phyloP scores from a whole-genome alignment of 2,329 filamentous ascomycete genomes.

The Chaetomiaceae sp. region DNA sequence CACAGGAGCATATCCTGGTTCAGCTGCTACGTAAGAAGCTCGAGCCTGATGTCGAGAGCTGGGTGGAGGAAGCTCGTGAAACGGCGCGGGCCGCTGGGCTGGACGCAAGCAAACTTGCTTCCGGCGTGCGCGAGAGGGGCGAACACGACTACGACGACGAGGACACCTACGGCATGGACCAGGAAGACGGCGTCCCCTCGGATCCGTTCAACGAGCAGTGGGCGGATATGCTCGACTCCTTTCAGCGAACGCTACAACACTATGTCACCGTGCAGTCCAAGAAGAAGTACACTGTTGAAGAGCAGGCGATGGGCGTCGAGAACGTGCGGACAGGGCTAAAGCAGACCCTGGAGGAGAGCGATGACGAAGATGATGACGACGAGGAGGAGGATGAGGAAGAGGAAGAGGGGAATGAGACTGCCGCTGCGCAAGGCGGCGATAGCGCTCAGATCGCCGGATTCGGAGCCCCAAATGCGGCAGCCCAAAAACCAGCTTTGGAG shows the following conservation, averaged over 20 bases:
- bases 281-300: conserved; percentile 69
- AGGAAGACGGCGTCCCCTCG: conserved; percentile 35
- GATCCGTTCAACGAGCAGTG: conserved; percentile 37
- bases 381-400: conserved; percentile 45
- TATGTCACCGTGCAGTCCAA: conserved; percentile 46
- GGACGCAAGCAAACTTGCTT: conserved; percentile 28
- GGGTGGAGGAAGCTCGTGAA: conserved; percentile 60
- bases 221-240: conserved; percentile 33
- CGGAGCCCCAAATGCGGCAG: not conserved
- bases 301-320: conserved; percentile 61
- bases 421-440: not conserved
- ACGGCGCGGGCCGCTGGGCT: conserved; percentile 36
- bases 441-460: conserved; percentile 13
- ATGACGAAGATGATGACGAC: conserved; percentile 55
- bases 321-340: conserved; percentile 68
- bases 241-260: conserved; percentile 30
- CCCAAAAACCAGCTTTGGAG: conserved; percentile 29
- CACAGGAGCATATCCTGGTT: conserved; percentile 60
- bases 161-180: conserved; percentile 37
- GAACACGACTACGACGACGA: conserved; percentile 36
- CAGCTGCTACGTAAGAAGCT: conserved; percentile 78
- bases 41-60: conserved; percentile 70
- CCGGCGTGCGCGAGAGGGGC: conserved; percentile 22
- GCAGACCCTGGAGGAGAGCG: conserved; percentile 48
- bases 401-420: conserved; percentile 42